These are phyloP conservation scores for Amesomyces nigricolor DNA, from an alignment of 2,329 filamentous ascomycete genomes.

Conservation along the genomic window DNA sequence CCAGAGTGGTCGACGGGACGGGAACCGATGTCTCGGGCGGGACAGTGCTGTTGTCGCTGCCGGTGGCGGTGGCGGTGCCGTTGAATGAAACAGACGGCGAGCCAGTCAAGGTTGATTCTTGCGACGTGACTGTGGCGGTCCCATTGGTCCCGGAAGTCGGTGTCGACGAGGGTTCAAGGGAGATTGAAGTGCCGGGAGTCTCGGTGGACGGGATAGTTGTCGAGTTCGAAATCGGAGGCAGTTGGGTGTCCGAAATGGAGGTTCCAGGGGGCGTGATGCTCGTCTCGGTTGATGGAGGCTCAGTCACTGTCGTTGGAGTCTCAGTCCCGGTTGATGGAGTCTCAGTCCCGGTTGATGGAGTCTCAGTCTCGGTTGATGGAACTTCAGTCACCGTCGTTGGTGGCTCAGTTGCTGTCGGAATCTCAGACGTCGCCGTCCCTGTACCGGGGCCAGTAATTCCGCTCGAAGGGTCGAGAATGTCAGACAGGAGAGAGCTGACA, in stretches of 20 bases:
- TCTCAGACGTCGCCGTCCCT: conserved; percentile 15
- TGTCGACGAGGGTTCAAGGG: not conserved
- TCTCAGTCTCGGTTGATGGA: not conserved
- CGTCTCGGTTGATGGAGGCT: not conserved
- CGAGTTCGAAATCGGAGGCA: conserved; percentile 5
- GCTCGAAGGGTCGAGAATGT: conserved; percentile 11
- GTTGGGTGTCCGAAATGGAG: not conserved
- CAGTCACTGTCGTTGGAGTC: not conserved
- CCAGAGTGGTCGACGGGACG: not conserved
- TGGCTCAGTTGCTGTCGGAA: conserved; percentile 10
- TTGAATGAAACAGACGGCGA: not conserved
- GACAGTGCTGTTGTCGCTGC: not conserved
- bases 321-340: conserved; percentile 8
- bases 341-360: conserved; percentile 2
- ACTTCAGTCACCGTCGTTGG: not conserved
- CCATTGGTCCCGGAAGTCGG: not conserved
- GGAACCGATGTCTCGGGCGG: conserved; percentile 2
- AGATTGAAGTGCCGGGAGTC: not conserved
- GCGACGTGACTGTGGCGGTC: not conserved
- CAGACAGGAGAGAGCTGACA: conserved; percentile 18
- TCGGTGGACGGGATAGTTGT: not conserved
- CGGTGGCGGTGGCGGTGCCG: not conserved
- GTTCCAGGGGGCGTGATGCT: not conserved
- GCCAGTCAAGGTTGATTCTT: not conserved
- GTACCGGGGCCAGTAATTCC: conserved; percentile 11